These are phyloP conservation scores for Tolypocladium tundrense DNA, from an alignment of 2,329 filamentous ascomycete species.

Conservation along the genomic window DNA sequence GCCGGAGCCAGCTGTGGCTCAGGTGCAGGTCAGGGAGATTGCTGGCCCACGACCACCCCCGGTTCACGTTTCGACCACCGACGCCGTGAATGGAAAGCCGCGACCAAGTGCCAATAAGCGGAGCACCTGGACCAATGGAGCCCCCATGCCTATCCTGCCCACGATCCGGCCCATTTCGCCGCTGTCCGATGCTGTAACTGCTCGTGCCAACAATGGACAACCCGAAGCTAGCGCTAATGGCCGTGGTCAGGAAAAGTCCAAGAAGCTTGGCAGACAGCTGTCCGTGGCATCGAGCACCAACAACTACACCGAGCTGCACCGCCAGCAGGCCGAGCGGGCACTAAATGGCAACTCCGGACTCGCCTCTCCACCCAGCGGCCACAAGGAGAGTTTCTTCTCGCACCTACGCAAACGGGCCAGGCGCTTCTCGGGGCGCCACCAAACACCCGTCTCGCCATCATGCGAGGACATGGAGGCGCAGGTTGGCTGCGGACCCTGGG, in stretches of 20 bases:
- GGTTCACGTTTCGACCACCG: conserved; percentile 28
- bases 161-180: conserved; percentile 92
- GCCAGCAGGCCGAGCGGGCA: conserved; percentile 83
- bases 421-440: conserved; percentile 83
- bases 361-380: conserved; percentile 64
- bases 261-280: conserved; percentile 91
- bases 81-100: conserved; percentile 24
- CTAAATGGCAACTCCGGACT: conserved; percentile 72
- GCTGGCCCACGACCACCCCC: conserved; percentile 33
- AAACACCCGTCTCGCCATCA: conserved; percentile 66
- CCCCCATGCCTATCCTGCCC: conserved; percentile 91
- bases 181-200: conserved; percentile 86
- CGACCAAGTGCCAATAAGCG: conserved; percentile 58
- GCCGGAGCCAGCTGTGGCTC: conserved; percentile 45
- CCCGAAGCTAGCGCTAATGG: conserved; percentile 30
- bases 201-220: conserved; percentile 66
- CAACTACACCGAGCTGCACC: conserved; percentile 81
- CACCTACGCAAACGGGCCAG: conserved; percentile 89
- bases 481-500: conserved; percentile 83
- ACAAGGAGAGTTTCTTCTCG: conserved; percentile 96
- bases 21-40: conserved; percentile 36
- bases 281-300: conserved; percentile 88
- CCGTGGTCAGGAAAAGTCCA: conserved; percentile 54
- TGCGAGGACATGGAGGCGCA: conserved; percentile 89
- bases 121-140: conserved; percentile 88